Evolutionary conservation across 805 yeast species (phyloP), one percentile per base, ranked within the genome.

Genomic region (Wickerhamiella allomyrinae): DNA sequence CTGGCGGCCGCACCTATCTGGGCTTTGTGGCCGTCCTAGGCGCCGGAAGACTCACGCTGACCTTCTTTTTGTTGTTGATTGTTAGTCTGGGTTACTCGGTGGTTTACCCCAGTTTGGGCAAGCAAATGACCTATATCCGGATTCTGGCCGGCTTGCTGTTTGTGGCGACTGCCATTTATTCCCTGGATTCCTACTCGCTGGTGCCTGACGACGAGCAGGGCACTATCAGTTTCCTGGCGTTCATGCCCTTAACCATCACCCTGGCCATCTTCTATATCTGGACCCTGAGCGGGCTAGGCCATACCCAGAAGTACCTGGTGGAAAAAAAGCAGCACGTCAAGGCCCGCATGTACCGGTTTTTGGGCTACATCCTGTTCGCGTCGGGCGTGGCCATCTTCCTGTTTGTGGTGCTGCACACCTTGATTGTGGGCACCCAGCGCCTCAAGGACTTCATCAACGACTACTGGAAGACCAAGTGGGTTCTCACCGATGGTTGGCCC

Each of bases 11-110:
- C 48, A 73, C 75, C 33, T 83, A 86, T 62, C 71, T 85, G 71
- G 75, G 75, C 7, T 73, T 89, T 56, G 72, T 89, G 40, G 78
- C 95, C 2, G 58, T 84, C 24, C 63, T 89, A 58, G 83, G 85
- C 57, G 76, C 94, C 1, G 74, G 76, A 51, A 81, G 91, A 55
- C 71, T 84, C 41, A 78, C 95, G 0, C 83, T 85, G 58, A 82
- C 95, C 7, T 80, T 89, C 62, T 91, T 89, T 65, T 65, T 91
- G 53, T 67, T 91, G 43, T 67, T 89, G 49, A 79, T 85, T 53
- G 89, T 91, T 43, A 71, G 93, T 11, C 67, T 87, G 50, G 99
- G 99, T 33, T 91, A 87, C 62, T 96, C 97, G 48, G 86, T 91
- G 38, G 97, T 91, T 39, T 76, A 74, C 56, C 86, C 95, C 37